Evolutionary conservation across 345 rosid genomes (phyloP).

Genomic region (Populus pruinosa): DNA sequence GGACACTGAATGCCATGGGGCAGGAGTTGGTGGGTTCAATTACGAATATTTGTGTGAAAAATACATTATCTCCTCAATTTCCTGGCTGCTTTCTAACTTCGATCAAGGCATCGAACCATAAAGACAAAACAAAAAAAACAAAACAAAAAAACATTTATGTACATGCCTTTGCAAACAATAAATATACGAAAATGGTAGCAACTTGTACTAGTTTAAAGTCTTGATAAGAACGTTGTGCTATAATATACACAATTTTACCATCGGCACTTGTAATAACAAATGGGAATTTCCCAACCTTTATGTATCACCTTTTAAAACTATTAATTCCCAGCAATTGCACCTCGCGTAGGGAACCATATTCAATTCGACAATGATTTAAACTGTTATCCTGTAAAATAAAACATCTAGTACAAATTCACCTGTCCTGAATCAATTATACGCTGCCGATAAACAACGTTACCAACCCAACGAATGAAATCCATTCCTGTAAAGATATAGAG

Average conservation of each 20-base stretch:
- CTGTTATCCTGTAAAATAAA: background rate
- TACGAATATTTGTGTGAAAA: background rate
- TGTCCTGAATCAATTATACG: too few relatives aligned
- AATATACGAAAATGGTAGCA: background rate
- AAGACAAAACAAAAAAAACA: too few relatives aligned
- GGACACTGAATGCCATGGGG: background rate
- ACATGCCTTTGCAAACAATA: too few relatives aligned
- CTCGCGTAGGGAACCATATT: background rate
- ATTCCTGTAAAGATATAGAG: too few relatives aligned
- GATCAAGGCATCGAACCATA: too few relatives aligned
- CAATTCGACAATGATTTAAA: background rate
- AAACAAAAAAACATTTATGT: too few relatives aligned
- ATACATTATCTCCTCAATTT: background rate
- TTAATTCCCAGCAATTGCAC: background rate
- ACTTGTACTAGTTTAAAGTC: background rate
- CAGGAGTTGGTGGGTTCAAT: constrained; percentile 6
- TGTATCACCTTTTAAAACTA: too few relatives aligned
- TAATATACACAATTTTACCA: too few relatives aligned
- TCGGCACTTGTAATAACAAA: background rate
- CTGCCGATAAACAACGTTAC: too few relatives aligned
- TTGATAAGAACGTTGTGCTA: too few relatives aligned
- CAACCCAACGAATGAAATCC: too few relatives aligned
- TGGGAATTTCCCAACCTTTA: background rate
- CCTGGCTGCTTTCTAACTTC: too few relatives aligned
- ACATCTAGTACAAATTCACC: background rate